These are phyloP conservation scores for Naematelia aurantialba DNA, from an alignment of 768 basidiomycete genomes.

Conservation along the genomic window DNA sequence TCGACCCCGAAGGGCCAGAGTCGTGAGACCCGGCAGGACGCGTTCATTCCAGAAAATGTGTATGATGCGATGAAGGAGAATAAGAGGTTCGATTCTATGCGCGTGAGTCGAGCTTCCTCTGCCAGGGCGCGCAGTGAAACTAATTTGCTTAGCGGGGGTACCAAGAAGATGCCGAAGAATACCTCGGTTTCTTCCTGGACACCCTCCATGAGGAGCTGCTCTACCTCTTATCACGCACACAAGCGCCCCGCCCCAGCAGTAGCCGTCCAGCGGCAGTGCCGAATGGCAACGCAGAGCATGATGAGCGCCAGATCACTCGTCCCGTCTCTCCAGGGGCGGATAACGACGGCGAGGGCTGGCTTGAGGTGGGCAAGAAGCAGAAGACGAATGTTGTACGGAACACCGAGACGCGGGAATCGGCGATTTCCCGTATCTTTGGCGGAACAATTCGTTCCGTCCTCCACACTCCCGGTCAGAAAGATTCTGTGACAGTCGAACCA, in stretches of 20 bases:
- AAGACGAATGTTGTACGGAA: conserved; percentile 72
- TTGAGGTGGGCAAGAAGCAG: conserved; percentile 89
- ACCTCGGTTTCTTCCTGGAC: conserved; percentile 94
- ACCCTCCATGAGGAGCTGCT: conserved; percentile 89
- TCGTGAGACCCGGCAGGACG: conserved; percentile 41
- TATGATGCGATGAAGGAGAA: conserved; percentile 92
- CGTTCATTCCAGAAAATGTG: conserved; percentile 78
- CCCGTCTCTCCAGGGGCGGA: conserved; percentile 43
- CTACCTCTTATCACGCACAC: conserved; percentile 61
- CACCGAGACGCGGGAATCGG: conserved; percentile 73
- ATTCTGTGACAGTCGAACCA: conserved; percentile 83
- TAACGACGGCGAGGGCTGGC: conserved; percentile 68
- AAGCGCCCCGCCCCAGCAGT: conserved; percentile 50
- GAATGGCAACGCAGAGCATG: conserved; percentile 41
- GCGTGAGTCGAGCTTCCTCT: conserved; percentile 56
- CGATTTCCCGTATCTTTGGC: conserved; percentile 87
- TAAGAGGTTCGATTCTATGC: conserved; percentile 88
- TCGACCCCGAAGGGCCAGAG: conserved; percentile 13
- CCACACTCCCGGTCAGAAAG: conserved; percentile 70
- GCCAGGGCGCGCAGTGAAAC: conserved; percentile 8
- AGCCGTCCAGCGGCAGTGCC: conserved; percentile 6
- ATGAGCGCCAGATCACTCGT: conserved; percentile 42
- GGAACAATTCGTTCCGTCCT: conserved; percentile 85
- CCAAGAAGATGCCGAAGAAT: conserved; percentile 98
- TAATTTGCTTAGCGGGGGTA: conserved; percentile 82